Evolutionary conservation across 768 basidiomycete genomes (phyloP).

Genomic region (Kwoniella europaea): DNA sequence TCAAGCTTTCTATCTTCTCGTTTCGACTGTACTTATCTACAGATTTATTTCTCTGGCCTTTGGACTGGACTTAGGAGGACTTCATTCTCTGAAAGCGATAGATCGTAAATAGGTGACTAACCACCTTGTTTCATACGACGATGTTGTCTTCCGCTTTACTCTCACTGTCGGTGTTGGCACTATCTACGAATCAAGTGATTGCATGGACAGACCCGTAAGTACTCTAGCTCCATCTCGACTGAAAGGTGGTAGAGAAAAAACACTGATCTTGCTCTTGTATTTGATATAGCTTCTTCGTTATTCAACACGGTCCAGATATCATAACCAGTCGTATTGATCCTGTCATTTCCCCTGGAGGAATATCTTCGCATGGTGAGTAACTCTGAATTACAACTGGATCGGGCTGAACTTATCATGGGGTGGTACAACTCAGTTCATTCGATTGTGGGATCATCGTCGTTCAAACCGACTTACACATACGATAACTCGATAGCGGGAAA

Average conservation of each 20-base stretch:
- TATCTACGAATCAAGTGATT: not conserved
- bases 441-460: constrained; percentile 20
- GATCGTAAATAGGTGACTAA: not conserved
- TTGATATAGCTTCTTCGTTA: constrained; percentile 21
- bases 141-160: constrained; percentile 3
- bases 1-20: too few species aligned
- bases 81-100: not conserved
- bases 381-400: not conserved
- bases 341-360: constrained; percentile 22
- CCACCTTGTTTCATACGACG: not conserved
- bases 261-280: not conserved
- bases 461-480: constrained; percentile 24
- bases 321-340: constrained; percentile 27
- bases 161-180: not conserved
- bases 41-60: too few species aligned
- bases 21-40: too few species aligned
- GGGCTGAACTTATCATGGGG: not conserved
- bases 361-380: constrained; percentile 23
- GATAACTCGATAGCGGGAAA: constrained; percentile 18
- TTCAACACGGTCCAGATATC: constrained; percentile 15
- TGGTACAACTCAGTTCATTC: constrained; percentile 21
- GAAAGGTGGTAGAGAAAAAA: not conserved
- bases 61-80: too few species aligned
- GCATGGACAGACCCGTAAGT: constrained; percentile 24
- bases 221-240: not conserved